A percentile compares a stretch with the other conserved stretches of the same genome.
Evolutionary conservation across 1,139 yeast species (phyloP).

Genomic region (Zhuliangozyma blackwelliae): DNA sequence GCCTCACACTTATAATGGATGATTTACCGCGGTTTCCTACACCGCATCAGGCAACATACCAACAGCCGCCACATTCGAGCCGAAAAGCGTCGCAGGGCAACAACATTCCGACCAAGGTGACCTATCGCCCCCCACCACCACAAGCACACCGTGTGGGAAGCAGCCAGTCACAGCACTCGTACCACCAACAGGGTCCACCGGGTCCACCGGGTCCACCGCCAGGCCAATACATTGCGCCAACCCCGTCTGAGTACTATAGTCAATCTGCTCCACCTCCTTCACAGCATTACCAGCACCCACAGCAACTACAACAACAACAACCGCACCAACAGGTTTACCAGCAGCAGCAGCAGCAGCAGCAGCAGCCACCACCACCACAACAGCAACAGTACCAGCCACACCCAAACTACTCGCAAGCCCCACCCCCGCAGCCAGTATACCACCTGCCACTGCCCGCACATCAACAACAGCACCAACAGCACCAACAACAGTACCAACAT

Average conservation of each 20-base stretch:
- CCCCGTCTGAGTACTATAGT: no score
- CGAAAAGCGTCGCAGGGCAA: constrained; percentile 12
- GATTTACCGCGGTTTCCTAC: constrained; percentile 48
- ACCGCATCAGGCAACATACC: constrained; percentile 35
- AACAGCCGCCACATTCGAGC: constrained; percentile 9
- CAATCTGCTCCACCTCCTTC: no score
- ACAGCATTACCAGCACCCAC: constrained; percentile 8
- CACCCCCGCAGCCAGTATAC: constrained; percentile 9
- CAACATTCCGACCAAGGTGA: constrained; percentile 7
- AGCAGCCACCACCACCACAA: constrained; percentile 11
- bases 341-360: constrained; percentile 12
- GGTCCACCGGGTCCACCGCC: constrained; percentile 10
- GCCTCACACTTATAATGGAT: constrained; percentile 19
- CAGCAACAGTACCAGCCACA: constrained; percentile 13
- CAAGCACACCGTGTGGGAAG: constrained; percentile 16
- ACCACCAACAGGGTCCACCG: constrained; percentile 8
- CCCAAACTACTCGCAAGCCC: constrained; percentile 9
- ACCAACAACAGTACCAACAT: constrained; percentile 7
- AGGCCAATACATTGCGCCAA: constrained; percentile 6
- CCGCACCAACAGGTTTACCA: constrained; percentile 11
- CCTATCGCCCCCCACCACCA: constrained; percentile 8
- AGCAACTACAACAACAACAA: constrained; percentile 11
- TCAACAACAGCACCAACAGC: constrained; percentile 6
- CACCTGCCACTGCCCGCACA: constrained; percentile 2
- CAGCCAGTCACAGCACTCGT: constrained; percentile 12